Conservation (phyloP, 1,284 basidiomycete genomes). For the Cutaneotrichosporon cyanovorans region DNA sequence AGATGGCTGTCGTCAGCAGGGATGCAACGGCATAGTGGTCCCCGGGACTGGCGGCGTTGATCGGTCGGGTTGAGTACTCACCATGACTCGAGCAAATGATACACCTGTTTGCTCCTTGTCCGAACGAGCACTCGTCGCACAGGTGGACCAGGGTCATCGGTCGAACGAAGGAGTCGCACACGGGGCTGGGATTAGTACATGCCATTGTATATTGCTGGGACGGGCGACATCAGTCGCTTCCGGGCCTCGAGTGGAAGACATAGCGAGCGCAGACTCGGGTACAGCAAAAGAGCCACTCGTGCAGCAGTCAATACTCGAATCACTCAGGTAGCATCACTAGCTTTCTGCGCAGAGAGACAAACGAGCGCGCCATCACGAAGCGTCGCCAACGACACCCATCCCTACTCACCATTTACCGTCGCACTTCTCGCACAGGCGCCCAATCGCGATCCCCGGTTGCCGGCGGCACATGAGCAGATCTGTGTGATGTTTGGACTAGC, state of each 20-base stretch:
- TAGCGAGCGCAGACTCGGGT: too few relatives aligned
- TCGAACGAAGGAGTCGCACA: conserved; percentile 98
- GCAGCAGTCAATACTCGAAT: too few relatives aligned
- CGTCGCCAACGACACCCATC: too few relatives aligned
- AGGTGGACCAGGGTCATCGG: conserved; percentile 96
- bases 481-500: conserved; percentile 26
- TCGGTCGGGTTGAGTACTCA: conserved; percentile 44
- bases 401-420: conserved; percentile 92
- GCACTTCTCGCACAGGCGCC: conserved; percentile 96
- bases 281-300: too few relatives aligned
- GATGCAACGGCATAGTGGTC: conserved; percentile 87
- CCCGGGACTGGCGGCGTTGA: conserved; percentile 67
- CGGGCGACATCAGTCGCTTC: too few relatives aligned
- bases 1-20: conserved; percentile 61
- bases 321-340: too few relatives aligned
- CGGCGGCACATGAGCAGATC: conserved; percentile 96
- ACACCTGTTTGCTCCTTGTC: conserved; percentile 91
- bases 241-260: too few relatives aligned
- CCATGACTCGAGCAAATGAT: conserved; percentile 94
- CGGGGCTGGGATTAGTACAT: conserved; percentile 60
- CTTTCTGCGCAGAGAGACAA: too few relatives aligned
- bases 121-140: conserved; percentile 99
- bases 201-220: too few relatives aligned
- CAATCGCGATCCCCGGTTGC: conserved; percentile 93
- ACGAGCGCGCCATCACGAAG: too few relatives aligned